Conservation (phyloP, 2,329 filamentous ascomycete genomes). For the Monilinia fructigena region DNA sequence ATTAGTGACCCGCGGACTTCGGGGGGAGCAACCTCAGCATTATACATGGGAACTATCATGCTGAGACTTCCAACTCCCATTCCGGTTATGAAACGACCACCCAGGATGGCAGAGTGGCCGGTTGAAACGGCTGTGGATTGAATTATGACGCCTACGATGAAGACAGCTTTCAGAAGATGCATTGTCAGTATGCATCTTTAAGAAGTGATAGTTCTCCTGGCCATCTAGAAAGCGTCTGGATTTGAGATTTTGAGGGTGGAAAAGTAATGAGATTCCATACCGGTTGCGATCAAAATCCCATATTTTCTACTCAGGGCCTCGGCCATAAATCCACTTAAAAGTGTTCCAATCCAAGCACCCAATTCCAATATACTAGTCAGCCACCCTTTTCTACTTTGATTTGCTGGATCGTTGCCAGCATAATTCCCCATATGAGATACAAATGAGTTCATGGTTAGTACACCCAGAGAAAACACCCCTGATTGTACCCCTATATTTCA, state of each 20-base stretch:
- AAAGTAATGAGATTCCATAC: slow-evolving; percentile 31
- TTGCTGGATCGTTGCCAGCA: slow-evolving; percentile 46
- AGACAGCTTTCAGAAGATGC: slow-evolving; percentile 45
- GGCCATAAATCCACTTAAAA: slow-evolving; percentile 70
- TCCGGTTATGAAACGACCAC: slow-evolving; percentile 69
- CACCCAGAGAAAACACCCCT: slow-evolving; percentile 76
- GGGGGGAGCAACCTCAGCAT: slow-evolving; percentile 55
- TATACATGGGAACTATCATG: slow-evolving; percentile 61
- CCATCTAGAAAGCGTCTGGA: background rate
- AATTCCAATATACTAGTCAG: slow-evolving; percentile 69
- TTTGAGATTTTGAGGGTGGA: background rate
- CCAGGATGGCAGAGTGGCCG: slow-evolving; percentile 62
- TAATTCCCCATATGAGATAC: slow-evolving; percentile 55
- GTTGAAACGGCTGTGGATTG: slow-evolving; percentile 61
- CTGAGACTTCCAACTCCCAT: slow-evolving; percentile 68
- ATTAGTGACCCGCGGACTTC: slow-evolving; percentile 67
- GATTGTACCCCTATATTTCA: slow-evolving; percentile 58
- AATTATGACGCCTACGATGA: slow-evolving; percentile 68
- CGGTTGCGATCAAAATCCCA: slow-evolving; percentile 62
- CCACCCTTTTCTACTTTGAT: slow-evolving; percentile 58
- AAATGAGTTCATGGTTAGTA: slow-evolving; percentile 58
- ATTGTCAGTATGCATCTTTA: background rate
- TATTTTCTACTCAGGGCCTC: slow-evolving; percentile 69
- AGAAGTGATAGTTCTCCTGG: background rate
- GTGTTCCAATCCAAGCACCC: slow-evolving; percentile 72